Evolutionary conservation across 2,329 filamentous ascomycete genomes (phyloP), one percentile per base, ranked within the genome.

Genomic region (Shiraia sp.): DNA sequence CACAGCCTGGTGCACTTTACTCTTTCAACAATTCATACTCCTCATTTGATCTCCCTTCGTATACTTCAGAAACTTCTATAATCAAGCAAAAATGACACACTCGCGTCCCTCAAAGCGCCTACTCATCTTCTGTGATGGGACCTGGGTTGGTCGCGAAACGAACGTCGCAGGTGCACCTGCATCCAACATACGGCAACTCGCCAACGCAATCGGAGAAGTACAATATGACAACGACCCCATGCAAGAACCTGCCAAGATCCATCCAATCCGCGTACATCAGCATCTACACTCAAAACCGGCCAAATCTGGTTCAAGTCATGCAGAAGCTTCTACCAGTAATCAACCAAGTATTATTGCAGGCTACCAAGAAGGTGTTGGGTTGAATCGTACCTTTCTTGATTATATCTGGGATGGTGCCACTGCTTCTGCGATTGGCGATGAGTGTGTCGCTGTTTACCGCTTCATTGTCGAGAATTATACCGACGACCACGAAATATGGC

Each of bases 401-500:
- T 69, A 69, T 30, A 53, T 69, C 16, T 68, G 63, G 61, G 61
- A 69, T 26, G 65, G 66, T 16, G 59, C 63, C 1, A 69, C 65
- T 0, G 66, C 65, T 0, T 63, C 63, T 2, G 54, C 59, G n/a
- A 68, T 69, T 27, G 59, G 57, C 23, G 55, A 63, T 6, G 66
- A 68, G 42, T 70, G 66, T 39, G 54, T 64, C 5, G 48, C 53
- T 15, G 61, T 65, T 2, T 70, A 70, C 52, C 53, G 55, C 9
- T 70, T 61, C 49, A 68, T 70, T 16, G 66, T 67, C 0, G 53
- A 68, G 15, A 44, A 69, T 39, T 70, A 59, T 36, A 61, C 56
- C 1, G 37, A 44, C 4, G 59, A 63, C 1, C 68, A 75, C 35
- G 71, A 72, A 9, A 73, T 76, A 29, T 75, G 70, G 54, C 50